Evolutionary conservation across 305 asterid genomes (phyloP).

Genomic region (Fraxinus latifolia): DNA sequence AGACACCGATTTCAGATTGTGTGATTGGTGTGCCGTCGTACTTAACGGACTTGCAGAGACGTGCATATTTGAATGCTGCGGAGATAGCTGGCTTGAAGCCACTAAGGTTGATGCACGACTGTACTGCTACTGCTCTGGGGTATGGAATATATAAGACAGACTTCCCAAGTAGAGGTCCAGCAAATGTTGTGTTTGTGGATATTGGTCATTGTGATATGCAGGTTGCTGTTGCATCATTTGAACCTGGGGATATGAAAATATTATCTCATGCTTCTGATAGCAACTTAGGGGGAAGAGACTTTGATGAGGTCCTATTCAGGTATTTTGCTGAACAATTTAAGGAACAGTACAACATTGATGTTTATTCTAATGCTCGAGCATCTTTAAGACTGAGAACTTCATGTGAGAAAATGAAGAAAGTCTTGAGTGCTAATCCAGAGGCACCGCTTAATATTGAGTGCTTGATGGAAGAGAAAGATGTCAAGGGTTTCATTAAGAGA

Average conservation of each 20-base stretch:
- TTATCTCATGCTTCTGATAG: conserved; percentile 81
- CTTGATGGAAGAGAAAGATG: conserved; percentile 97
- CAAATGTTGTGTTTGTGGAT: conserved; percentile 83
- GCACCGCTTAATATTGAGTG: conserved; percentile 91
- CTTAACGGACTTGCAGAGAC: conserved; percentile 82
- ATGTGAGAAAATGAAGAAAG: conserved; percentile 93
- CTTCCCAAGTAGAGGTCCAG: conserved; percentile 43
- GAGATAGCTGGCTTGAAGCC: conserved; percentile 85
- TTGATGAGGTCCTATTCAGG: conserved; percentile 76
- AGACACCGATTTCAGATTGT: conserved; percentile 54
- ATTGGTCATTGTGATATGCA: conserved; percentile 94
- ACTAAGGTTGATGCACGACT: conserved; percentile 81
- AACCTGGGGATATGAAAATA: conserved; percentile 71
- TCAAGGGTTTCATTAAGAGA: conserved; percentile 78
- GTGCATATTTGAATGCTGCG: conserved; percentile 82
- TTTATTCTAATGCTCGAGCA: conserved; percentile 74
- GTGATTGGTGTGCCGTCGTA: conserved; percentile 84
- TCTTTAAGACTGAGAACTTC: conserved; percentile 79
- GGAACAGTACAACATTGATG: conserved; percentile 72
- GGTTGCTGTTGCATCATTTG: conserved; percentile 76
- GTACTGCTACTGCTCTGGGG: conserved; percentile 88
- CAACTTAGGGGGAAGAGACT: conserved; percentile 89
- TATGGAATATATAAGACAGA: conserved; percentile 91
- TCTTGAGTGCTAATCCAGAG: conserved; percentile 95
- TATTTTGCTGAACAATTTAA: conserved; percentile 70